Base-by-base conservation (phyloP, 2,329 filamentous ascomycete genomes). In the Diplodia sapinea region DNA sequence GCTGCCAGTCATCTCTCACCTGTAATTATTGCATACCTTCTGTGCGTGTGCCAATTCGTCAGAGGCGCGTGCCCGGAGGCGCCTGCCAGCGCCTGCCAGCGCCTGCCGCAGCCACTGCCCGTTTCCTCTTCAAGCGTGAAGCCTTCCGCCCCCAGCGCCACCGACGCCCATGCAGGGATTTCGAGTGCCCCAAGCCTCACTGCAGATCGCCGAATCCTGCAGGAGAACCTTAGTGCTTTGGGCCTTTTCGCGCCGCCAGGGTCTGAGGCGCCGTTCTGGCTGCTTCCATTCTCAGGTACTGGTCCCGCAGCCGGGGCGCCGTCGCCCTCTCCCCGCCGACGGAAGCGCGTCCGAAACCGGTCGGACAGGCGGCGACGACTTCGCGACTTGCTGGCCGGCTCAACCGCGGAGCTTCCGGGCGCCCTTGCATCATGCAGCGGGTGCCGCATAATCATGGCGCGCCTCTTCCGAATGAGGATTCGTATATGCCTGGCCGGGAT, bases 1-100 rank as follows among this genome's bases (percentile, higher is more conserved):
- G 15, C 59, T 63, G 59, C 31, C 59, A 20, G 59, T 63, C 31
- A 50, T 63, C 59, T 63, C 29, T 63, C 31, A 43, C 23, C n/a
- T 33, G 40, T 9, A 26, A 15, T 11, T 1, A 11, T 38, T 29
- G 43, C 12, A 26, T 12, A 12, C 11, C 7, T 31, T 9, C 38
- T 29, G 13, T 8, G 40, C 26, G 55, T 23, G 12, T 49, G 57
- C 13, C 57, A 20, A 26, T 20, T 43, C 29, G 57, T 33, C 20
- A 49, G 57, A 33, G 57, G 57, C 57, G 57, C 26, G 12, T 40
- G 26, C 52, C 11, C 7, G 52, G 4, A 12, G 12, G 23, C 23
- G 23, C 54, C 51, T 54, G 51, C 26, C 20, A 15, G 23, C 56
- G 56, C 56, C 23, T n/a, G 56, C 56, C 33, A 20, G 23, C 23